Base-by-base conservation (phyloP, 2,329 filamentous ascomycete genomes). In the Arthrobotrys megalospora region DNA sequence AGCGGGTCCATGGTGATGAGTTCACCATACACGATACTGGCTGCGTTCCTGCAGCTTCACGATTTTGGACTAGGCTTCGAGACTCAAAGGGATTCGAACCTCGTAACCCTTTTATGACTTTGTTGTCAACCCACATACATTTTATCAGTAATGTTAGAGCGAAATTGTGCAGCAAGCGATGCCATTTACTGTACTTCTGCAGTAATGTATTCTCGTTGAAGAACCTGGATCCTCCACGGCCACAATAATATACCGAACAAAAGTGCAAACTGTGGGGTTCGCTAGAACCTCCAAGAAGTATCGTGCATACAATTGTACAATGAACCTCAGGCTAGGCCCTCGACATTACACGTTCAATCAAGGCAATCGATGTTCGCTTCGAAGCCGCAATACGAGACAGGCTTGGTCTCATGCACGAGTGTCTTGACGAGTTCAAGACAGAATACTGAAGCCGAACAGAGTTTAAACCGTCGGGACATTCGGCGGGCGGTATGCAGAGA, bases 131-230 rank as follows among this genome's bases (percentile, higher is more conserved):
- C 5, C 10, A n/a, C 60, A 50, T 60, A 60, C 60, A 73, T 73
- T 60, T 58, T 60, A 65, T 11, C 69, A 73, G 69, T 50, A 73
- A 73, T 73, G 32, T 28, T 48, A 58, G 68, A 8, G 14, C 10
- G 12, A 24, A 34, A 3, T 19, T 11, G 7, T 24, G 16, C 19
- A 32, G 7, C 11, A 4, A 52, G 7, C 21, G 2, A 14, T 14
- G 1, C 3, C 24, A 52, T 52, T 14, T 32, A 14, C 4, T 32
- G 1, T 32, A 14, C 4, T 32, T 16, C 11, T 28, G 5, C 48
- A 14, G 24, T n/a, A 3, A 5, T 32, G 6, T 14, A 6, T 3
- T 28, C 3, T 52, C 14, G 24, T 52, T 32, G 21, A 6, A 60
- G 38, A 10, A 36, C 1, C 16, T 19, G 19, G 19, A 60, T 60